phyloP scores from a whole-genome alignment of 768 basidiomycete species.

The Ramaria sp. region DNA sequence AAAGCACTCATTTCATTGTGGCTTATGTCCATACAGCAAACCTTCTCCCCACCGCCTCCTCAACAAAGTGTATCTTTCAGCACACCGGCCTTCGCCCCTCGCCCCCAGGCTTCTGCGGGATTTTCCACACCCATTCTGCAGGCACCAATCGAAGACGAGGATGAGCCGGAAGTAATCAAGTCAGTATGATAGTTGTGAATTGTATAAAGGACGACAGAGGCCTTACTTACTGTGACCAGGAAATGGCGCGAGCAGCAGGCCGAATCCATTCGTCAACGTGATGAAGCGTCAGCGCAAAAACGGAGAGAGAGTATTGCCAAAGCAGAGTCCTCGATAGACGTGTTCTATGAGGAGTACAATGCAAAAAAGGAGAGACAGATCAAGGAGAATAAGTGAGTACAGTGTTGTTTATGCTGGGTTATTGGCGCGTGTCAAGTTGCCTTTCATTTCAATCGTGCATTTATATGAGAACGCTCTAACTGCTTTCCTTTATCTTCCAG shows the following conservation, averaged over 20 bases:
- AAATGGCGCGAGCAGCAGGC: constrained; percentile 84
- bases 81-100: constrained; percentile 56
- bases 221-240: constrained; percentile 27
- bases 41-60: constrained; percentile 23
- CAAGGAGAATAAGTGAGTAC: constrained; percentile 84
- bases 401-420: neutral
- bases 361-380: constrained; percentile 85
- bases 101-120: constrained; percentile 61
- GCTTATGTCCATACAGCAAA: constrained; percentile 13
- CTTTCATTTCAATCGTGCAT: neutral
- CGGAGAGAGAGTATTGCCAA: constrained; percentile 75
- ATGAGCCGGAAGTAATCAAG: constrained; percentile 84
- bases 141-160: constrained; percentile 51
- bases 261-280: constrained; percentile 72
- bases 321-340: constrained; percentile 80
- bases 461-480: neutral
- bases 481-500: constrained; percentile 28
- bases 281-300: constrained; percentile 65
- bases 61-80: constrained; percentile 21
- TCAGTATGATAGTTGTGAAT: constrained; percentile 24
- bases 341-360: constrained; percentile 84
- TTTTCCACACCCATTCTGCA: constrained; percentile 66
- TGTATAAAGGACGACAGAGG: neutral
- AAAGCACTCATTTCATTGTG: neutral
- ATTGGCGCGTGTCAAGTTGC: too few species aligned